Evolutionary conservation across 106 monocot species (phyloP).

Genomic region (Apostasia ramifera): DNA sequence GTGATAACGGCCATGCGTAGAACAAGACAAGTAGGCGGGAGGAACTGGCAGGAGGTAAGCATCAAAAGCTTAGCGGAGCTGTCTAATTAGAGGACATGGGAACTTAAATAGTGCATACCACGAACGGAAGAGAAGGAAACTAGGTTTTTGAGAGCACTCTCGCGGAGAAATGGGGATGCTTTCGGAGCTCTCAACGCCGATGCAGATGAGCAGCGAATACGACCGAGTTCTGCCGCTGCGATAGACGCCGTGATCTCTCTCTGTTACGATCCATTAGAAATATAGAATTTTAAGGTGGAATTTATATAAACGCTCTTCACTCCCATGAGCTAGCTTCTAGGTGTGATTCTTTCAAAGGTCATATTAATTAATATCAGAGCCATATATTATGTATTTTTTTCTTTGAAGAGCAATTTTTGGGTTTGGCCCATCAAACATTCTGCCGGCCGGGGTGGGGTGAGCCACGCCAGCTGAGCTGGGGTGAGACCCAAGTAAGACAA

Average conservation of each 20-base stretch:
- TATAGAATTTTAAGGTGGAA: too few relatives aligned
- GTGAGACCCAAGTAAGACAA: too few relatives aligned
- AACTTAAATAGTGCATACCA: not conserved
- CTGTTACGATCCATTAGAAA: too few relatives aligned
- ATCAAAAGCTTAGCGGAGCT: not conserved
- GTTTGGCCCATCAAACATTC: too few relatives aligned
- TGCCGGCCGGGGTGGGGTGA: too few relatives aligned
- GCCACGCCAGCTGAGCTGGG: too few relatives aligned
- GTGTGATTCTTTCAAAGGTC: too few relatives aligned
- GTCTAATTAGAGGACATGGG: not conserved
- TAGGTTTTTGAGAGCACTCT: slow-evolving; percentile 8
- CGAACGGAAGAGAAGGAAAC: slow-evolving; percentile 12
- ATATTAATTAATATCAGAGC: too few relatives aligned
- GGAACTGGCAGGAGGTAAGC: slow-evolving; percentile 4
- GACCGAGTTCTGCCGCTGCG: not conserved
- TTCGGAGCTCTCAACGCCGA: not conserved
- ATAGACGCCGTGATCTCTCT: not conserved
- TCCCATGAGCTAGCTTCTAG: too few relatives aligned
- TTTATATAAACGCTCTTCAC: too few relatives aligned
- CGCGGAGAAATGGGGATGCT: not conserved
- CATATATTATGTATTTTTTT: too few relatives aligned
- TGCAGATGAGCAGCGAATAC: not conserved
- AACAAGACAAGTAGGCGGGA: not conserved
- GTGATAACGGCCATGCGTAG: slow-evolving; percentile 9
- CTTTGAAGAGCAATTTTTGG: too few relatives aligned